Conservation (phyloP, 331 rosid genomes). For the Pyracantha coccinea region DNA sequence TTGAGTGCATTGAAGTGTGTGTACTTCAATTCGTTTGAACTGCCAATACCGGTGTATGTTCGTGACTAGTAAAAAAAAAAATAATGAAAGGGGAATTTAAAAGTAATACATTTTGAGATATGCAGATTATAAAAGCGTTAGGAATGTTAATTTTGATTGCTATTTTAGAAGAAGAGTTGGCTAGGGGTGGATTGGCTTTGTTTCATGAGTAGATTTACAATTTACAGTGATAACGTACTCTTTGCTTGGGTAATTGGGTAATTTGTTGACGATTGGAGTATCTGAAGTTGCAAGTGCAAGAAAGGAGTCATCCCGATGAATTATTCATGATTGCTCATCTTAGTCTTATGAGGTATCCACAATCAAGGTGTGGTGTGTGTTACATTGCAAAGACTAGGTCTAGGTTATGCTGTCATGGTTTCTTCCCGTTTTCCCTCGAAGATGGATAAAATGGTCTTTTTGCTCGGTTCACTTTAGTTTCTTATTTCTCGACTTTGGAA, state of each 20-base stretch:
- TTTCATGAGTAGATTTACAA: neutral
- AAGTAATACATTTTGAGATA: neutral
- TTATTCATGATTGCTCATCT: too few relatives aligned
- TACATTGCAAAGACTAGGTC: neutral
- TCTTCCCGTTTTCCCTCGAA: too few relatives aligned
- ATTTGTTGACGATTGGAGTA: too few relatives aligned
- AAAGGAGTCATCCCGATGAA: too few relatives aligned
- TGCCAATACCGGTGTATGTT: conserved; percentile 6
- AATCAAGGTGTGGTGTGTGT: neutral
- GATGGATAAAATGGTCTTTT: neutral
- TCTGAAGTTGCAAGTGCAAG: too few relatives aligned
- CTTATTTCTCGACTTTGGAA: neutral
- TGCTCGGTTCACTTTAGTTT: neutral
- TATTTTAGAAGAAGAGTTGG: neutral
- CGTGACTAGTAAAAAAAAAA: neutral
- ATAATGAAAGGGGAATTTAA: conserved; percentile 1
- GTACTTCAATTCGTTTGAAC: conserved; percentile 7
- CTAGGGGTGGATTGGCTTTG: conserved; percentile 2
- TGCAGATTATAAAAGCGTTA: neutral
- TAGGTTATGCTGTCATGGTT: neutral
- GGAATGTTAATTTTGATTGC: neutral
- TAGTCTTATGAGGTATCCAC: neutral
- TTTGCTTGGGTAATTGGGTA: neutral
- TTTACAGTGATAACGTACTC: neutral
- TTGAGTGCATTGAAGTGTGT: neutral